A percentile compares a stretch with the other conserved stretches of the same genome.
These are phyloP conservation scores for Talaromyces rugulosus DNA, from an alignment of 2,329 filamentous ascomycete species.

Conservation along the genomic window DNA sequence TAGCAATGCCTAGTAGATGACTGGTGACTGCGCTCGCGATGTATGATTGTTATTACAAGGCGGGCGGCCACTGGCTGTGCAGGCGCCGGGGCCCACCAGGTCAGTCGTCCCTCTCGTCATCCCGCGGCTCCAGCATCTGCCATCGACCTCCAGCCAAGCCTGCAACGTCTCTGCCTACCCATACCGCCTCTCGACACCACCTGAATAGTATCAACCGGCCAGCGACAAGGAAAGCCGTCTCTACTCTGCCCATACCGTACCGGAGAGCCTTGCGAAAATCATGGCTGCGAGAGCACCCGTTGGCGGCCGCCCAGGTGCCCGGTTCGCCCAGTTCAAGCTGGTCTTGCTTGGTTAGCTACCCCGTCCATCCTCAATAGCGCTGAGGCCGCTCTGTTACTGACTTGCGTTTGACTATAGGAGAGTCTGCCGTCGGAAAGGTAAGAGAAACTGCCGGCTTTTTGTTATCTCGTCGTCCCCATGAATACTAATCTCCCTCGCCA, in stretches of 20 bases:
- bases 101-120: slow-evolving; percentile 13
- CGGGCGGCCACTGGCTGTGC: not conserved
- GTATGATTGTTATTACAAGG: not conserved
- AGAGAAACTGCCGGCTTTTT: slow-evolving; percentile 4
- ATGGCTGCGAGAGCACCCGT: slow-evolving; percentile 87
- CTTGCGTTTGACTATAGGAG: slow-evolving; percentile 55
- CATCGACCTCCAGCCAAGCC: slow-evolving; percentile 1
- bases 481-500: slow-evolving; percentile 11
- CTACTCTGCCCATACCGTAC: not conserved
- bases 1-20: not conserved
- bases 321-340: slow-evolving; percentile 98
- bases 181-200: not conserved
- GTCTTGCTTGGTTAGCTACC: slow-evolving; percentile 77
- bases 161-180: not conserved
- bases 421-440: slow-evolving; percentile 98
- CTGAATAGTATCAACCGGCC: too few species aligned
- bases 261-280: slow-evolving; percentile 30
- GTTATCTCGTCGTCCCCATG: not conserved
- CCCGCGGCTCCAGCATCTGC: slow-evolving; percentile 6
- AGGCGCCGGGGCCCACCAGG: slow-evolving; percentile 1
- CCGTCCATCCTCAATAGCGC: not conserved
- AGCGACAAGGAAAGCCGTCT: not conserved
- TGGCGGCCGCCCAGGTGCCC: slow-evolving; percentile 62
- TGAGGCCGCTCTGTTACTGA: slow-evolving; percentile 1
- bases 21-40: too few species aligned